Percentiles rank a stretch among this genome's conserved stretches.
Evolutionary conservation across 352 stramenopile species (phyloP).

Genomic region (Plasmopara halstedii): DNA sequence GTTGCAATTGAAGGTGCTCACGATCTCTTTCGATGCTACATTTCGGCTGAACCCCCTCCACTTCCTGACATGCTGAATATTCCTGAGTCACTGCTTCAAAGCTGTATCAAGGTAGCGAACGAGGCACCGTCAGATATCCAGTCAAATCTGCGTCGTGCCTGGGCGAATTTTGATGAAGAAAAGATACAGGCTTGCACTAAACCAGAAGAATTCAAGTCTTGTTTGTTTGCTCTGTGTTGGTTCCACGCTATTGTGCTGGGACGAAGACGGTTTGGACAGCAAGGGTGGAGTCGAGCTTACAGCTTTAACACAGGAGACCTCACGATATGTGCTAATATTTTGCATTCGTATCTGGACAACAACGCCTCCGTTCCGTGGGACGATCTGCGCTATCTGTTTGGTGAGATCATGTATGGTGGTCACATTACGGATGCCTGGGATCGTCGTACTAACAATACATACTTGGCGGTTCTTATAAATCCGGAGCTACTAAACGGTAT

Average conservation of each 20-base stretch:
- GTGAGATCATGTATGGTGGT: constrained; percentile 96
- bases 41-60: constrained; percentile 91
- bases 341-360: constrained; percentile 91
- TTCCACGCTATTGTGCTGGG: constrained; percentile 95
- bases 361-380: constrained; percentile 90
- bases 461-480: constrained; percentile 88
- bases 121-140: constrained; percentile 94
- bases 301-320: constrained; percentile 95
- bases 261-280: constrained; percentile 87
- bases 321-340: constrained; percentile 92
- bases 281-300: constrained; percentile 92
- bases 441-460: constrained; percentile 93
- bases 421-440: constrained; percentile 96
- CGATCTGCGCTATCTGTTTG: constrained; percentile 94
- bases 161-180: constrained; percentile 92
- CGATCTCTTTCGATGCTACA: constrained; percentile 93
- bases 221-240: constrained; percentile 92
- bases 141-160: constrained; percentile 90
- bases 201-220: constrained; percentile 89
- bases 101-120: constrained; percentile 94
- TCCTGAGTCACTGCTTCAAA: constrained; percentile 93
- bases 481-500: constrained; percentile 78
- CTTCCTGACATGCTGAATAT: constrained; percentile 94
- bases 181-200: constrained; percentile 84
- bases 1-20: constrained; percentile 85